These are phyloP conservation scores for Arthonia radiata DNA, from an alignment of 495 filamentous ascomycete species.

Conservation along the genomic window DNA sequence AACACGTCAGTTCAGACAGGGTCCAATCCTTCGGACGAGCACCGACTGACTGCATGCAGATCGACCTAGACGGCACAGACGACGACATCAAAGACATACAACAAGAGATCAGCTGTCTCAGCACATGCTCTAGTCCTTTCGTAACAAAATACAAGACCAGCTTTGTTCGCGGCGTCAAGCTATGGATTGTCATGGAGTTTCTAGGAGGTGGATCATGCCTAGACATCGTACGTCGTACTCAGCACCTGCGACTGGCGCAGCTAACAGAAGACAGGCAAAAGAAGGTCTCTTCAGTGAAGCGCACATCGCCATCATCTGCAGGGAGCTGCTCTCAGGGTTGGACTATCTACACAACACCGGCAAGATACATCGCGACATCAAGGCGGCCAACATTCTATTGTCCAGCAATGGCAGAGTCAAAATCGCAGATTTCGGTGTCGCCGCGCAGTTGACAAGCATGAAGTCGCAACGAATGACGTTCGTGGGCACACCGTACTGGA, in stretches of 20 bases:
- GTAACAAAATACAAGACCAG: slow-evolving; percentile 94
- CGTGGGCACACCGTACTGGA: slow-evolving; percentile 98
- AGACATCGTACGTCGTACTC: slow-evolving; percentile 38
- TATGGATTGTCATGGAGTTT: slow-evolving; percentile 99
- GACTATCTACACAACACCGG: slow-evolving; percentile 88
- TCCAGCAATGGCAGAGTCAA: slow-evolving; percentile 81
- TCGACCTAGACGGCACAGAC: slow-evolving; percentile 92
- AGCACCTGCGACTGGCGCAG: slow-evolving; percentile 3
- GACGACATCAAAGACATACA: slow-evolving; percentile 97
- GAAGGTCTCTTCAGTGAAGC: slow-evolving; percentile 73
- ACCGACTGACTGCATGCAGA: slow-evolving; percentile 23
- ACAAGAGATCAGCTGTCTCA: slow-evolving; percentile 85
- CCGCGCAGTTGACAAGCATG: slow-evolving; percentile 87
- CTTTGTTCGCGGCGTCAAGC: slow-evolving; percentile 76
- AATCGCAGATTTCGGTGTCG: slow-evolving; percentile 92
- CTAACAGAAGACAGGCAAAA: slow-evolving; percentile 40
- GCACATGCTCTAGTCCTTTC: slow-evolving; percentile 75
- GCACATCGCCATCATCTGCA: slow-evolving; percentile 84
- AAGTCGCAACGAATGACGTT: slow-evolving; percentile 97
- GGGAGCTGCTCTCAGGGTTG: slow-evolving; percentile 68
- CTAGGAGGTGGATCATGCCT: slow-evolving; percentile 81
- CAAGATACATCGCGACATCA: slow-evolving; percentile 94
- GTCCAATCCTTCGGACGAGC: slow-evolving; percentile 1
- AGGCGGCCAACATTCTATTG: slow-evolving; percentile 80
- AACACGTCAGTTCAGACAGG: slow-evolving; percentile 31